A percentile compares a stretch with the other conserved stretches of the same genome.
Evolutionary conservation across 148 eudicot species (phyloP).

Genomic region (Vaccinium macrocarpon): DNA sequence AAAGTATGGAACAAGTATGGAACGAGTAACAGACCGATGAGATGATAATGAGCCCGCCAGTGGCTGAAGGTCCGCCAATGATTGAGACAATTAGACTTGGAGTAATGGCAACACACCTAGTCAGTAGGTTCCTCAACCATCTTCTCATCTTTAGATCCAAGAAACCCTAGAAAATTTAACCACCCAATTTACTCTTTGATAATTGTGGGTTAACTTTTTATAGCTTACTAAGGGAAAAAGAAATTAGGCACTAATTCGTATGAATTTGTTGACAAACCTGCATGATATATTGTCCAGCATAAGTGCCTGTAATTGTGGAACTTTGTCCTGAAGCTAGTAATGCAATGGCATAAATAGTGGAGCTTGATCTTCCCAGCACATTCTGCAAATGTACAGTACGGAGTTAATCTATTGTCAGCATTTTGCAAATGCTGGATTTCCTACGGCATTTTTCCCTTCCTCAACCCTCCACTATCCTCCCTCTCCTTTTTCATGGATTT

Average conservation of each 20-base stretch:
- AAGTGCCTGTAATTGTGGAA: conserved; percentile 89
- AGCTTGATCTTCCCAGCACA: conserved; percentile 71
- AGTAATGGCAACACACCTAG: conserved; percentile 73
- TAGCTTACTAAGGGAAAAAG: not conserved
- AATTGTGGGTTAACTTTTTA: not conserved
- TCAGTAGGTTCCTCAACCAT: conserved; percentile 77
- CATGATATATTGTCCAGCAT: conserved; percentile 96
- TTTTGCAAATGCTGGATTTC: not conserved
- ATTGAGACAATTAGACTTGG: conserved; percentile 83
- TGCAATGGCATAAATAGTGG: conserved; percentile 71
- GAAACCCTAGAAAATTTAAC: conserved; percentile 53
- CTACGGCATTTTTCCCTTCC: too few relatives aligned
- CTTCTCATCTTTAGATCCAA: conserved; percentile 78
- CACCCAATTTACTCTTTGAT: not conserved
- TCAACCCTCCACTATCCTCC: not conserved
- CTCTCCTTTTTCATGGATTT: not conserved
- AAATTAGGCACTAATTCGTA: not conserved
- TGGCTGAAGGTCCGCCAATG: conserved; percentile 72
- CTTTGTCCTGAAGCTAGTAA: conserved; percentile 93
- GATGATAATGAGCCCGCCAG: conserved; percentile 78
- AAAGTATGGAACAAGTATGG: too few relatives aligned
- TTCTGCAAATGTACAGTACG: conserved; percentile 30
- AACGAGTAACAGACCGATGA: conserved; percentile 60
- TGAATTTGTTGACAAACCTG: conserved; percentile 40
- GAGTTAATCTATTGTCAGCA: not conserved